phyloP scores from a whole-genome alignment of 2,329 filamentous ascomycete species.

The Nigrograna mackinnonii region DNA sequence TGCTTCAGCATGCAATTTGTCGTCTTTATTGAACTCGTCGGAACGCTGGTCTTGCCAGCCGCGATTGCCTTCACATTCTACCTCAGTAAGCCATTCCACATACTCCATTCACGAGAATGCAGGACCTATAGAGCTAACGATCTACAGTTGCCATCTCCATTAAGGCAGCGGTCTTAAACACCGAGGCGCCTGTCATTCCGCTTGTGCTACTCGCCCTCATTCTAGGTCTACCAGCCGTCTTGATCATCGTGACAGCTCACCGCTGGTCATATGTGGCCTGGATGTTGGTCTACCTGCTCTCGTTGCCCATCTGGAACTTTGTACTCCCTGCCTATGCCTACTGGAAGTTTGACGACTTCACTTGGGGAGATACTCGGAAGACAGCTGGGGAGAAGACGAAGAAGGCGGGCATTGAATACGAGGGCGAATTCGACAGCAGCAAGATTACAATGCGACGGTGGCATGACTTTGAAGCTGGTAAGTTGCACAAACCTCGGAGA shows the following conservation, averaged over 20 bases:
- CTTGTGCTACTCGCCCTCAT: constrained; percentile 87
- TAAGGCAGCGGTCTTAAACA: constrained; percentile 60
- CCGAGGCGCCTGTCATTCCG: constrained; percentile 78
- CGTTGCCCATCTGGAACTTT: constrained; percentile 97
- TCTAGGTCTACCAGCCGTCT: constrained; percentile 85
- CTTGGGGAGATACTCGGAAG: constrained; percentile 97
- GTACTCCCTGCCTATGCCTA: constrained; percentile 91
- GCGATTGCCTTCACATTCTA: constrained; percentile 98
- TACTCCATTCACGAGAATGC: constrained; percentile 1
- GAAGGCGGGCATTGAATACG: constrained; percentile 82
- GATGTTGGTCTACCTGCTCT: constrained; percentile 96
- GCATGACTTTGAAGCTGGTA: constrained; percentile 85
- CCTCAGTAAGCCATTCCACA: constrained; percentile 73
- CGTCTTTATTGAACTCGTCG: constrained; percentile 91
- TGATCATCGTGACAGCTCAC: constrained; percentile 93
- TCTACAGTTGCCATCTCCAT: constrained; percentile 80
- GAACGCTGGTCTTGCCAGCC: constrained; percentile 91
- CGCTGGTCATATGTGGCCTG: constrained; percentile 89
- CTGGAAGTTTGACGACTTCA: constrained; percentile 99
- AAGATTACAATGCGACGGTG: constrained; percentile 99
- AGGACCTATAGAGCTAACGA: constrained; percentile 24
- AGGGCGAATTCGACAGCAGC: constrained; percentile 96
- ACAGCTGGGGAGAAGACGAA: constrained; percentile 88
- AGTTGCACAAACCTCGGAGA: constrained; percentile 18
- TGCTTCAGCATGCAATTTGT: constrained; percentile 99